Conservation (phyloP, 2,329 filamentous ascomycete species). For the Fusarium circinatum region DNA sequence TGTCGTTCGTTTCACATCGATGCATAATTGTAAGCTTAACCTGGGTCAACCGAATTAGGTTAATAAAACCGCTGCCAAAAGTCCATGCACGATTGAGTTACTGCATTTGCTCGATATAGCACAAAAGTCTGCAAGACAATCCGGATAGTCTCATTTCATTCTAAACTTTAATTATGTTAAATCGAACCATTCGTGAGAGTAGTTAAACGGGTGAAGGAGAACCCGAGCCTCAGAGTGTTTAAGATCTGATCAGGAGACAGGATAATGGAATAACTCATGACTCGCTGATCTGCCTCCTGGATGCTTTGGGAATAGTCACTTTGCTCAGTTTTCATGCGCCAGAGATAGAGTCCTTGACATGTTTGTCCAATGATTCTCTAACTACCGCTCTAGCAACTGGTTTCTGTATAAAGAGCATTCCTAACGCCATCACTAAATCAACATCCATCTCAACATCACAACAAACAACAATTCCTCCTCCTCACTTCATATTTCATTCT, state of each 20-base stretch:
- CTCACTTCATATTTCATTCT: fast-evolving
- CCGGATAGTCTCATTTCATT: fast-evolving
- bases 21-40: not conserved
- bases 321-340: fast-evolving
- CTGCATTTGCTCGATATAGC: fast-evolving
- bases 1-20: not conserved
- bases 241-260: not conserved
- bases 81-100: not conserved
- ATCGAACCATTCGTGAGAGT: fast-evolving
- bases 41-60: not conserved
- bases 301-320: not conserved
- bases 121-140: fast-evolving
- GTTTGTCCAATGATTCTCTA: not conserved
- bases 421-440: fast-evolving
- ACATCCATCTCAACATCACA: not conserved
- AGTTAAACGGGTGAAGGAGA: not conserved
- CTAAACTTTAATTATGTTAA: not conserved
- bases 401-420: not conserved
- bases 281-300: not conserved
- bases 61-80: not conserved
- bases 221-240: too few relatives aligned
- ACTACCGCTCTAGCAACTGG: fast-evolving
- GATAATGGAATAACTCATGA: not conserved
- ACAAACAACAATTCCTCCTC: fast-evolving
- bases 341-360: not conserved